These are phyloP conservation scores for Globisporangium camurandrum DNA, from an alignment of 352 stramenopile genomes.

Conservation along the genomic window DNA sequence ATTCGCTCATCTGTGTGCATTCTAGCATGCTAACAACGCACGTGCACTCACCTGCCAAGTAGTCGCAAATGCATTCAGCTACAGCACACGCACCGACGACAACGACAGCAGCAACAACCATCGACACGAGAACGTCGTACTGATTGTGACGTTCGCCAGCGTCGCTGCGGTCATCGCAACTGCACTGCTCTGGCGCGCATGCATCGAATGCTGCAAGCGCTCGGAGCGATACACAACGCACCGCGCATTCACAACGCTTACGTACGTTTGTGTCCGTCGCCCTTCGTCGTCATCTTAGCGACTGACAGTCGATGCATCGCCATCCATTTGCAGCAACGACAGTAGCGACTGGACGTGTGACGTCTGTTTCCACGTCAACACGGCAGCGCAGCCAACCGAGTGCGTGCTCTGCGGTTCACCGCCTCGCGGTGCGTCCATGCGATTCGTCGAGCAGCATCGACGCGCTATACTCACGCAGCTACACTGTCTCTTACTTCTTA, in stretches of 20 bases:
- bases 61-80: neutral
- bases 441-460: too few species aligned
- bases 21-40: neutral
- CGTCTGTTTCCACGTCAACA: constrained; percentile 53
- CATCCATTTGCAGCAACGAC: neutral
- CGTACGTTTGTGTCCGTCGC: constrained; percentile 17
- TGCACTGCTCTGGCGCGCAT: constrained; percentile 34
- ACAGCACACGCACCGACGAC: constrained; percentile 10
- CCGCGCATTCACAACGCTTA: constrained; percentile 36
- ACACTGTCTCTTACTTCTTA: neutral
- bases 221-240: constrained; percentile 25
- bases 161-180: constrained; percentile 33
- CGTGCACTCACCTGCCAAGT: too few species aligned
- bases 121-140: constrained; percentile 19
- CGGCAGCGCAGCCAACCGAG: constrained; percentile 22
- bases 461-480: too few species aligned
- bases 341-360: constrained; percentile 28
- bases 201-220: constrained; percentile 37
- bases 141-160: constrained; percentile 24
- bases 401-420: constrained; percentile 51
- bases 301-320: neutral
- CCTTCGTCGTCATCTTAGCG: neutral
- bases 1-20: too few species aligned
- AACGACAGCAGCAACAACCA: constrained; percentile 2
- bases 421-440: constrained; percentile 28